phyloP scores from a whole-genome alignment of 345 rosid genomes.

The Acer campestre region DNA sequence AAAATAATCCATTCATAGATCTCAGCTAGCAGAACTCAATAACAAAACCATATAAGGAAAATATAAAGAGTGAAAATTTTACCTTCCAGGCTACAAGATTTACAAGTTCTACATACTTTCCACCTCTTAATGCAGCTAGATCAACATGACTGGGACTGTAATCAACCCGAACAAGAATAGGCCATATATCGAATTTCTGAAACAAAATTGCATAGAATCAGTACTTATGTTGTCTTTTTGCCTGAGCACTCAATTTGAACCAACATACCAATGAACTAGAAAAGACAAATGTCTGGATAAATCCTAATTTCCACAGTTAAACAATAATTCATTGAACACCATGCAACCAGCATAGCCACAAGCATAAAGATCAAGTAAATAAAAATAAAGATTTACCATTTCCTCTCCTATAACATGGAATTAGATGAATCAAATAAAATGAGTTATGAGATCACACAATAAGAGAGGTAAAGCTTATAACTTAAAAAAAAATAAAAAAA shows the following conservation, averaged over 20 bases:
- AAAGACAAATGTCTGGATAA: neutral
- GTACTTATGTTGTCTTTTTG: constrained; percentile 15
- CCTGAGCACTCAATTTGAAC: neutral
- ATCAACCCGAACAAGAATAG: constrained; percentile 81
- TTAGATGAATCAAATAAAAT: neutral
- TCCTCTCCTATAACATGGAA: constrained; percentile 1
- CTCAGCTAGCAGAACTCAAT: constrained; percentile 11
- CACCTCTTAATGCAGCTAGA: constrained; percentile 87
- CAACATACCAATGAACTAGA: constrained; percentile 6
- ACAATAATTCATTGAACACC: constrained; percentile 12
- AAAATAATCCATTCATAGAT: constrained; percentile 16
- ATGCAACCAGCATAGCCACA: neutral
- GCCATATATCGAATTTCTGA: constrained; percentile 90
- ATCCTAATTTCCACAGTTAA: constrained; percentile 7
- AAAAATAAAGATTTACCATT: constrained; percentile 5
- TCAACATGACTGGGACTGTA: constrained; percentile 84
- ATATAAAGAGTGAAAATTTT: constrained; percentile 14
- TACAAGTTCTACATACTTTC: constrained; percentile 89
- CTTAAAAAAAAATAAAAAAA: neutral
- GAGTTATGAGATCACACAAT: neutral
- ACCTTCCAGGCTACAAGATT: constrained; percentile 99
- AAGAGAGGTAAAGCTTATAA: neutral
- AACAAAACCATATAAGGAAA: neutral
- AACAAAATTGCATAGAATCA: constrained; percentile 34
- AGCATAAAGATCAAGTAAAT: neutral